Conservation (phyloP, 2,329 filamentous ascomycete genomes). For the Nigrograna mackinnonii region DNA sequence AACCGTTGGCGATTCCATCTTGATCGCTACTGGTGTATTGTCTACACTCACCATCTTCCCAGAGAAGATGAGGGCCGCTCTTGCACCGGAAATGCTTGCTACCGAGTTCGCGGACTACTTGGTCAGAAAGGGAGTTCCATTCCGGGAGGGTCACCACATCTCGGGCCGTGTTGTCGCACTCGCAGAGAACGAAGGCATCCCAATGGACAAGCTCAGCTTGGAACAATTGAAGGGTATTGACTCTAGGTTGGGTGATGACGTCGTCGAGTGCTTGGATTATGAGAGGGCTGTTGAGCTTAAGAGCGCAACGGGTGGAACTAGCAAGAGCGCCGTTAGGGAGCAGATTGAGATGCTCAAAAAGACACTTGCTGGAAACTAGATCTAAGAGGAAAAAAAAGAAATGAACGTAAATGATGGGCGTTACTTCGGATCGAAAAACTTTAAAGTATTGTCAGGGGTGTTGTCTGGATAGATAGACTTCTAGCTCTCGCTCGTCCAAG, state of each 20-base stretch:
- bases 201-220: constrained; percentile 71
- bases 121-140: constrained; percentile 70
- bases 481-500: too few species aligned
- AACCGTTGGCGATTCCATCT: constrained; percentile 78
- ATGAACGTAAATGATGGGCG: too few species aligned
- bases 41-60: constrained; percentile 71
- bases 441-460: too few species aligned
- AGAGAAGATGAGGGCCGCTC: constrained; percentile 76
- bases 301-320: constrained; percentile 77
- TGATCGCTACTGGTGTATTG: constrained; percentile 81
- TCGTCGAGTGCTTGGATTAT: constrained; percentile 75
- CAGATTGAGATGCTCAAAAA: constrained; percentile 62
- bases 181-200: constrained; percentile 66
- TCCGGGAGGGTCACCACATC: constrained; percentile 80
- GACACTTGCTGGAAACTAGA: constrained; percentile 27
- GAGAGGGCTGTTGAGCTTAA: constrained; percentile 81
- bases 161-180: constrained; percentile 73
- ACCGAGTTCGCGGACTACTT: constrained; percentile 69
- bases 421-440: too few species aligned
- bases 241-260: constrained; percentile 70
- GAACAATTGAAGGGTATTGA: constrained; percentile 72
- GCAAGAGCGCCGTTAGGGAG: constrained; percentile 67
- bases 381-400: neutral
- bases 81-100: constrained; percentile 84
- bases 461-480: too few species aligned